Evolutionary conservation across 306 rosid species (phyloP).

Genomic region (Fragaria ananassa): DNA sequence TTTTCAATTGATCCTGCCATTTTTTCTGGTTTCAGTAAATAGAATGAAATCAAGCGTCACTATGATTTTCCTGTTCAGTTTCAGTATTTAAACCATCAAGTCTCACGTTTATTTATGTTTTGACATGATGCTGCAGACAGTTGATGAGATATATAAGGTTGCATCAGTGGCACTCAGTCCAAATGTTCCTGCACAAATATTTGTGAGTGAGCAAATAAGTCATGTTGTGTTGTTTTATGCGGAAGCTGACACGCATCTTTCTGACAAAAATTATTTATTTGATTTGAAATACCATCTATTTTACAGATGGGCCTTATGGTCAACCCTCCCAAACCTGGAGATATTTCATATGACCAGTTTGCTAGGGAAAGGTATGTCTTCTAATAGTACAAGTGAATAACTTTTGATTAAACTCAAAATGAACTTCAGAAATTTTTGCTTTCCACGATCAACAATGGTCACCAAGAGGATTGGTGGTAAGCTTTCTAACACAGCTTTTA

Average conservation of each 20-base stretch:
- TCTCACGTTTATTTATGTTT: conserved; percentile 28
- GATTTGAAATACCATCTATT: conserved; percentile 15
- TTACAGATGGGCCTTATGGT: conserved; percentile 96
- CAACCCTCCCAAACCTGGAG: conserved; percentile 91
- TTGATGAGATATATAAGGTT: conserved; percentile 93
- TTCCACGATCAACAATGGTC: conserved; percentile 2
- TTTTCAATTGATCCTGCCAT: background rate
- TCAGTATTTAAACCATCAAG: conserved; percentile 7
- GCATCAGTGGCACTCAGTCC: conserved; percentile 92
- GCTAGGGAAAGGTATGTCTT: conserved; percentile 75
- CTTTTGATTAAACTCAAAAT: conserved; percentile 4
- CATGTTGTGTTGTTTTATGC: conserved; percentile 11
- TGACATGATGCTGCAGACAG: conserved; percentile 62
- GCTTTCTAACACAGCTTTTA: background rate
- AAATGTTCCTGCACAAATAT: conserved; percentile 97
- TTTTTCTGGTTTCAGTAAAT: background rate
- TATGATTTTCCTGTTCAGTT: background rate
- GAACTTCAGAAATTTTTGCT: background rate
- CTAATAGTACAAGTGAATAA: conserved; percentile 10
- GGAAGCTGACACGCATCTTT: background rate
- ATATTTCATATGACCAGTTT: conserved; percentile 83
- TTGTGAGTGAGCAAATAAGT: conserved; percentile 64
- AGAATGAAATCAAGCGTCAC: conserved; percentile 10
- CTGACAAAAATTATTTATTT: conserved; percentile 17
- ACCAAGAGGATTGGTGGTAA: background rate